Base-by-base conservation (phyloP, 169 alveolate genomes). In the Eimeria brunetti region DNA sequence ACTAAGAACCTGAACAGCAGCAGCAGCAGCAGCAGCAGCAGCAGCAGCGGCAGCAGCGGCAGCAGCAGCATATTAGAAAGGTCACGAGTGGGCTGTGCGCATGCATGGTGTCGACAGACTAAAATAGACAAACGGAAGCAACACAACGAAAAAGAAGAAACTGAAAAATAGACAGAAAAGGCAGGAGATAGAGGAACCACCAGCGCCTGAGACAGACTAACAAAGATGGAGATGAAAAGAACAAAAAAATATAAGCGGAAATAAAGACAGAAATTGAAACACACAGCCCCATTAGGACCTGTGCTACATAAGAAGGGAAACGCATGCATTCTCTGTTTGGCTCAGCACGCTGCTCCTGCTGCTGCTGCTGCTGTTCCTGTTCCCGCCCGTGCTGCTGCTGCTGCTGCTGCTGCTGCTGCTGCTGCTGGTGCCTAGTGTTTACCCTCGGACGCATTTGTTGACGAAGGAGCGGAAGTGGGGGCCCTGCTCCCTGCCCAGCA, bases 401-500 rank as follows among this genome's bases (percentile, higher is more conserved):
- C 12, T 16, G 84, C 84, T 3, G 84, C 84, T 33, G 58, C 84
- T 73, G 53, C 58, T 27, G 84, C 84, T 27, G 46, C 88, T 16
- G 69, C 46, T 5, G 18, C 27, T 22, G 88, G 69, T 6, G 56
- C 90, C n/a, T n/a, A n/a, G n/a, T n/a, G n/a, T n/a, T n/a, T n/a
- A 98, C 88, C 99, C 99, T 58, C 97, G 71, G 51, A 96, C 94
- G 69, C 97, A 91, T 67, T 96, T 93, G 64, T 89, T 80, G 8
- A 94, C 90, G 71, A 97, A 96, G 58, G 60, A 56, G 56, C 92
- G 75, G 88, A 96, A 96, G 71, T 56, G 85, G 51, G 51, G 94
- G 94, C 96, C 14, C 33, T 95, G 75, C 73, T 85, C 71, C 97
- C 97, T 71, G n/a, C 99, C 99, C 98, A 99, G 97, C 41, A 99